Evolutionary conservation across 768 basidiomycete genomes (phyloP).

Genomic region (Pulveroboletus sp.): DNA sequence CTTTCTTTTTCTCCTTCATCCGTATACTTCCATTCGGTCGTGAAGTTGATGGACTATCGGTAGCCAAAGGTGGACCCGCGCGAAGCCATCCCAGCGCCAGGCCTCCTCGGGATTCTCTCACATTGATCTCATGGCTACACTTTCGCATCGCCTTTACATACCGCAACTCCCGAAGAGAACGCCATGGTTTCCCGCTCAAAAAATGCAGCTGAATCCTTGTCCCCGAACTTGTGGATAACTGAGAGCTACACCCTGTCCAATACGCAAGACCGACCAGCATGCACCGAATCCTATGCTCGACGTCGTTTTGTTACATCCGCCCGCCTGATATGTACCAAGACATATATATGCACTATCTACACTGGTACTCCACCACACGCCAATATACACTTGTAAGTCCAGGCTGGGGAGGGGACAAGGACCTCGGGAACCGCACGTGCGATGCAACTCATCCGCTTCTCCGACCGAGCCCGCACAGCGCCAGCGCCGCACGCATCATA

Average conservation of each 20-base stretch:
- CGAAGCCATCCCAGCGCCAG: not conserved
- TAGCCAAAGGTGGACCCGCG: not conserved
- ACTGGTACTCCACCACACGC: not conserved
- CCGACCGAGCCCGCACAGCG: constrained; percentile 53
- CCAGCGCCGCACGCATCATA: constrained; percentile 66
- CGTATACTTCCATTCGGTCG: too few relatives aligned
- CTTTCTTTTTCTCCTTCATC: too few relatives aligned
- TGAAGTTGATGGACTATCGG: too few relatives aligned
- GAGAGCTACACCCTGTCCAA: too few relatives aligned
- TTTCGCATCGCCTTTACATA: too few relatives aligned
- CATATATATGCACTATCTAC: constrained; percentile 6
- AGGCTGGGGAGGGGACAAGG: too few relatives aligned
- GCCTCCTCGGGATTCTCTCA: not conserved
- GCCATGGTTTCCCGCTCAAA: too few relatives aligned
- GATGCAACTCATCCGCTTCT: constrained; percentile 11
- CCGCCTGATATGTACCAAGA: constrained; percentile 8
- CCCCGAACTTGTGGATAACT: too few relatives aligned
- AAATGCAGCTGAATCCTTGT: too few relatives aligned
- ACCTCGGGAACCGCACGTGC: not conserved
- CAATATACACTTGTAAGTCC: not conserved
- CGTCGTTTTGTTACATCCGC: not conserved
- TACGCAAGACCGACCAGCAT: too few relatives aligned
- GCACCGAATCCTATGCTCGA: too few relatives aligned
- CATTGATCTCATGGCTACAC: too few relatives aligned
- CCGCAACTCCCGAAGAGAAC: not conserved